A percentile compares a stretch with the other conserved stretches of the same genome.
Evolutionary conservation across 78 protist genomes (phyloP).

Genomic region (Paulinella micropora): DNA sequence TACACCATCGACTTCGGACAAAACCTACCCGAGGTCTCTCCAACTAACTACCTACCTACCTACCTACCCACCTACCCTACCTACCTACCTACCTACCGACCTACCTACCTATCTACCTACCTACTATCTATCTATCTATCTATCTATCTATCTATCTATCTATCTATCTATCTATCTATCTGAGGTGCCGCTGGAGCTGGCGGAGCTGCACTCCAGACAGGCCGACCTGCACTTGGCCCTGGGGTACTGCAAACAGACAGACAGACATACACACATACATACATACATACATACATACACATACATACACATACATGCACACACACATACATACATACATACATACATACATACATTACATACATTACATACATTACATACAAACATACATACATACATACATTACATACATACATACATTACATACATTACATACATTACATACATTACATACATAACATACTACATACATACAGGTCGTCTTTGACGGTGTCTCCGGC

Average conservation of each 20-base stretch:
- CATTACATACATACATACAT: no score
- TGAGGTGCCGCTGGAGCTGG: not conserved
- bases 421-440: no score
- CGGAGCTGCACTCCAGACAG: not conserved
- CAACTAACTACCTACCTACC: not conserved
- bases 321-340: no score
- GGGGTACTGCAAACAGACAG: no score
- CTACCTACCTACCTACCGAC: not conserved
- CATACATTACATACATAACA: no score
- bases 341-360: no score
- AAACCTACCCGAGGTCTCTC: not conserved
- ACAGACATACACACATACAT: no score
- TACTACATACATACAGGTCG: not conserved
- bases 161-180: not conserved
- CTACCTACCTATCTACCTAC: not conserved
- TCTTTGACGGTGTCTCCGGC: constrained; percentile 10
- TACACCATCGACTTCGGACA: constrained; percentile 41
- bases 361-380: no score
- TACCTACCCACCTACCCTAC: not conserved
- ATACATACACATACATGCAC: no score
- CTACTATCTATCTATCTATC: not conserved
- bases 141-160: not conserved
- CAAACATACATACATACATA: no score
- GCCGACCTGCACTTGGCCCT: constrained; percentile 16
- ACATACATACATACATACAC: no score